Evolutionary conservation across 2,329 filamentous ascomycete genomes (phyloP).

Genomic region (Aspergillus niger): DNA sequence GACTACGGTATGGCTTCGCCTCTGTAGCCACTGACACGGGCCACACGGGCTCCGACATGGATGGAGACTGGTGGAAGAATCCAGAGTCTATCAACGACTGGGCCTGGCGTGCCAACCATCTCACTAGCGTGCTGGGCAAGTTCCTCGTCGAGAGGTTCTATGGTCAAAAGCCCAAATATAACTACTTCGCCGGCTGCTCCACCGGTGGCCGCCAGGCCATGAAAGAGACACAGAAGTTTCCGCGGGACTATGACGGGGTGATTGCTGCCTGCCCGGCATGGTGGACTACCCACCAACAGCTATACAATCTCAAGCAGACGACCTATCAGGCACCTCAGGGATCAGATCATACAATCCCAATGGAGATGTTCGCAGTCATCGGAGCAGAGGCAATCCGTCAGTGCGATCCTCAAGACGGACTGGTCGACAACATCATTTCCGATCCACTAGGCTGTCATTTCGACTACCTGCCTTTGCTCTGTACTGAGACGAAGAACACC

Average conservation of each 20-base stretch:
- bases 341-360: not conserved
- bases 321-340: not conserved
- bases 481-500: not conserved
- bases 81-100: not conserved
- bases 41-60: not conserved
- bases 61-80: not conserved
- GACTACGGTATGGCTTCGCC: not conserved
- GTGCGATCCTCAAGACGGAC: constrained; percentile 5
- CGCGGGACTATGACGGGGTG: not conserved
- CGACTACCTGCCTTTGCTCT: not conserved
- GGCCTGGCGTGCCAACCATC: not conserved
- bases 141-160: not conserved
- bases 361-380: not conserved
- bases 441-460: not conserved
- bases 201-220: not conserved
- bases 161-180: not conserved
- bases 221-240: not conserved
- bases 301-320: not conserved
- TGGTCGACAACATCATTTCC: not conserved
- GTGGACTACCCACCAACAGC: not conserved
- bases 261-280: not conserved
- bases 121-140: not conserved
- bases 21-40: not conserved
- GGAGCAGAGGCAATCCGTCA: not conserved
- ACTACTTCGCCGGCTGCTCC: constrained; percentile 1